These are phyloP conservation scores for Toxicodendron radicans DNA, from an alignment of 345 rosid genomes.

Conservation along the genomic window DNA sequence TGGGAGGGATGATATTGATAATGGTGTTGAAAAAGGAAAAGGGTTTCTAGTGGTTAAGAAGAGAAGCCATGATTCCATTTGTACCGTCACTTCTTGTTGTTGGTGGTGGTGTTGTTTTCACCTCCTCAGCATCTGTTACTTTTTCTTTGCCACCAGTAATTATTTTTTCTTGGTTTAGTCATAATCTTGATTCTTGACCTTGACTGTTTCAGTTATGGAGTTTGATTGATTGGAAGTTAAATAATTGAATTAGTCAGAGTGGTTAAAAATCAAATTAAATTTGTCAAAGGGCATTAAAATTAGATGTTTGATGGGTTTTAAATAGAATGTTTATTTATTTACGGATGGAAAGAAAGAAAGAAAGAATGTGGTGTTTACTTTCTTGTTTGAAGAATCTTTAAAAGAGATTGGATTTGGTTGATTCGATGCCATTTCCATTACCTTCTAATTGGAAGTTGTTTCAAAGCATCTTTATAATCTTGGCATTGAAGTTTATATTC, in stretches of 20 bases:
- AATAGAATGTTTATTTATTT: too few species aligned
- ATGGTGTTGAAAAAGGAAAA: conserved; percentile 14
- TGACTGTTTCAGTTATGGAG: too few species aligned
- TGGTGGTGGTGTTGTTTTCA: conserved; percentile 16
- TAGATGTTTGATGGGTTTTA: not conserved
- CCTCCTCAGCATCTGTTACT: conserved; percentile 21
- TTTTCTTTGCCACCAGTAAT: conserved; percentile 24
- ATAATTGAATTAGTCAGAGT: too few species aligned
- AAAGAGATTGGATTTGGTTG: not conserved
- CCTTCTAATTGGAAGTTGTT: not conserved
- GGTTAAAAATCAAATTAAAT: too few species aligned
- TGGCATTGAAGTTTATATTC: too few species aligned
- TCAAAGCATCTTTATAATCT: too few species aligned
- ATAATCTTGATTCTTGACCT: too few species aligned
- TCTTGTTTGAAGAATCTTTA: not conserved
- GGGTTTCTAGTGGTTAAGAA: conserved; percentile 24
- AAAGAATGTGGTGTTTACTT: not conserved
- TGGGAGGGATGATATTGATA: conserved; percentile 7
- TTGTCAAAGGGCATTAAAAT: too few species aligned
- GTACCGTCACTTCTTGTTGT: conserved; percentile 15
- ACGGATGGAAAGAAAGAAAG: not conserved
- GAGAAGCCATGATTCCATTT: conserved; percentile 41
- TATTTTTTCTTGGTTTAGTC: not conserved
- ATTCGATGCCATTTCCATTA: not conserved
- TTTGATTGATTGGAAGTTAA: too few species aligned